phyloP scores from a whole-genome alignment of 352 stramenopile genomes.

The Globisporangium uncinulatum region DNA sequence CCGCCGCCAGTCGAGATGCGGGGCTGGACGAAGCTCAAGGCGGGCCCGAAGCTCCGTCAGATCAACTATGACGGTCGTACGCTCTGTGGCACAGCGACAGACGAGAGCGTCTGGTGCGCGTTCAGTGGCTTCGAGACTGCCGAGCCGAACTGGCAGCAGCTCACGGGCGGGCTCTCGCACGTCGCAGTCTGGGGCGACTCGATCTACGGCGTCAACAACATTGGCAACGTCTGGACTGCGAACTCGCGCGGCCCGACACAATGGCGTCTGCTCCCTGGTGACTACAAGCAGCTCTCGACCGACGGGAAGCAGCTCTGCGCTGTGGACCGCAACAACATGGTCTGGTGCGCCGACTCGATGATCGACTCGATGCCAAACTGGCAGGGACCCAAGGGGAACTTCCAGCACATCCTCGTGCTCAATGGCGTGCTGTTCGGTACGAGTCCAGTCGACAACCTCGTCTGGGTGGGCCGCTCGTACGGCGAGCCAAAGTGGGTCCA shows the following conservation, averaged over 20 bases:
- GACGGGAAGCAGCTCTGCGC: slow-evolving; percentile 26
- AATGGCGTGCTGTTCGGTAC: slow-evolving; percentile 10
- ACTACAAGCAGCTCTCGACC: slow-evolving; percentile 19
- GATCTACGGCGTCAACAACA: slow-evolving; percentile 16
- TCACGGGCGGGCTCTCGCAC: slow-evolving; percentile 16
- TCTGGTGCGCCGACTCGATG: slow-evolving; percentile 22
- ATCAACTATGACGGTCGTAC: slow-evolving; percentile 18
- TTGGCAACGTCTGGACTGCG: slow-evolving; percentile 15
- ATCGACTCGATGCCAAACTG: slow-evolving; percentile 14
- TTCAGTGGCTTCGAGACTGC: slow-evolving; percentile 9
- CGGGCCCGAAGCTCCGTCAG: slow-evolving; percentile 12
- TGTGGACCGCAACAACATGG: slow-evolving; percentile 9
- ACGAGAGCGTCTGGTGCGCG: slow-evolving; percentile 15
- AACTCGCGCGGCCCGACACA: slow-evolving; percentile 2
- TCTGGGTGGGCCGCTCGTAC: slow-evolving; percentile 12
- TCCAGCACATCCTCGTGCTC: slow-evolving; percentile 11
- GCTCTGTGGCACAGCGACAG: slow-evolving; percentile 10
- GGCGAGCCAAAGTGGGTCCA: slow-evolving; percentile 20
- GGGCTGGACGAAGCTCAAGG: slow-evolving; percentile 12
- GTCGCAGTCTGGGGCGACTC: slow-evolving; percentile 21
- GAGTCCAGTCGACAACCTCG: slow-evolving; percentile 12
- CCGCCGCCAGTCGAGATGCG: slow-evolving; percentile 1
- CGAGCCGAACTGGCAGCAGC: slow-evolving; percentile 15
- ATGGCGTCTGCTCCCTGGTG: slow-evolving; percentile 13
- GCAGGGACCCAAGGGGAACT: background rate